Conservation (phyloP, 2,329 filamentous ascomycete species). For the Basipetospora chlamydospora region DNA sequence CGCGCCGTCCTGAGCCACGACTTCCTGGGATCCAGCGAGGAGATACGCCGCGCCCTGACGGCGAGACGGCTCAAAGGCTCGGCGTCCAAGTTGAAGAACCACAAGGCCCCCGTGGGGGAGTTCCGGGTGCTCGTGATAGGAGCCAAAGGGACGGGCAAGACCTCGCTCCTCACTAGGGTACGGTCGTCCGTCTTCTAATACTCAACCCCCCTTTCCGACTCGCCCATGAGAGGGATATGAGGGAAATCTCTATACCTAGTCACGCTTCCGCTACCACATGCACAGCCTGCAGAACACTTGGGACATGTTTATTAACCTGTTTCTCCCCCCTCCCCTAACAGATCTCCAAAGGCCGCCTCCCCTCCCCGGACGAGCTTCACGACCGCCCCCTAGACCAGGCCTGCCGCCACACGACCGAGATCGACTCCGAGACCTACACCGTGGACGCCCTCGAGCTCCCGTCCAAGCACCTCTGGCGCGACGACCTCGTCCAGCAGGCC, state of each 20-base stretch:
- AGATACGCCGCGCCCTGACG: conserved; percentile 8
- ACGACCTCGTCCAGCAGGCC: conserved; percentile 20
- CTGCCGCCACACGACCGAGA: conserved; percentile 18
- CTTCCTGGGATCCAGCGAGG: conserved; percentile 14
- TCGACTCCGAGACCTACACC: conserved; percentile 18
- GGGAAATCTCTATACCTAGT: background rate
- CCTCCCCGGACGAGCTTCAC: conserved; percentile 11
- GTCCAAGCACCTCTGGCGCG: conserved; percentile 16
- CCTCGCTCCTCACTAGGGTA: conserved; percentile 23
- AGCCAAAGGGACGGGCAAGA: conserved; percentile 24
- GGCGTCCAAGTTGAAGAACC: conserved; percentile 4
- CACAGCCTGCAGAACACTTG: too few species aligned
- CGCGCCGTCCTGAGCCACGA: conserved; percentile 24
- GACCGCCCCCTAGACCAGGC: conserved; percentile 16
- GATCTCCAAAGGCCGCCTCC: conserved; percentile 18
- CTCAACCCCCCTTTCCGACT: too few species aligned
- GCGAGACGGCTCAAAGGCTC: conserved; percentile 1
- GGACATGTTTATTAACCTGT: background rate
- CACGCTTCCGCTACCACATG: too few species aligned
- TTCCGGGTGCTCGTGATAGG: conserved; percentile 25
- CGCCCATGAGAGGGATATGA: background rate
- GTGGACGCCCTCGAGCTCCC: conserved; percentile 23
- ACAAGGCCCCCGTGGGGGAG: conserved; percentile 16
- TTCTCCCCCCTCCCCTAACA: conserved; percentile 10
- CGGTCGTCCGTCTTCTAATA: background rate